Base-by-base conservation (phyloP, 805 yeast genomes). In the Teunomyces barrocoloradensis region DNA sequence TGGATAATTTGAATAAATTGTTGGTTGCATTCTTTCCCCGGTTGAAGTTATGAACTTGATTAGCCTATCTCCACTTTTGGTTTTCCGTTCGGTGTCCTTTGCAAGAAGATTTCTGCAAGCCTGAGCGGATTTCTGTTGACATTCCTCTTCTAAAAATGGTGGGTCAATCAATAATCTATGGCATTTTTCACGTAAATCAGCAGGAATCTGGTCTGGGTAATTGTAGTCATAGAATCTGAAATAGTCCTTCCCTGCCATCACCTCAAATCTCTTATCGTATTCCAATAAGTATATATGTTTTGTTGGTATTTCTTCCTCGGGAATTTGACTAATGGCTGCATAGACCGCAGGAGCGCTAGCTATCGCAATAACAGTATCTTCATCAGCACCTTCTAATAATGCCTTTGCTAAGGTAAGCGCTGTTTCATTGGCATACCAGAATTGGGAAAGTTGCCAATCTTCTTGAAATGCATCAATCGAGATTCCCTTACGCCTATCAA, bases 371-470 rank as follows among this genome's bases (percentile, higher is more conserved):
- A 81, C 82, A 0, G 95, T 87, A 33, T 78, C 74, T 45, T 76
- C 77, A 54, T 84, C 86, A 1, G 95, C 94, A 6, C 89, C 94
- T 30, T 84, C 87, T 11, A 89, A 65, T 36, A 89, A 69, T 6
- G 88, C 94, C 50, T 78, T 79, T 0, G 89, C 94, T 15, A 89
- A 64, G 0, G 67, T 60, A 44, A 75, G 77, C 0, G 96, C 90
- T 0, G 97, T 90, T 2, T 71, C 66, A 50, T 89, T 91, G 47
- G 77, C 70, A 60, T 89, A 90, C 90, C 97, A 90, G 68, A 90
- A 90, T 65, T 90, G 97, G 1, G 96, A 89, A 33, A 91, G 73
- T 60, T 89, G 94, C 97, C 97, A 90, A 66, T 90, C 96, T 65
- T 90, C 97, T 60, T 86, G 75, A 64, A 90, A 90, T 33, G 81